Conservation (phyloP, 306 rosid species). For the Prunus armeniaca region DNA sequence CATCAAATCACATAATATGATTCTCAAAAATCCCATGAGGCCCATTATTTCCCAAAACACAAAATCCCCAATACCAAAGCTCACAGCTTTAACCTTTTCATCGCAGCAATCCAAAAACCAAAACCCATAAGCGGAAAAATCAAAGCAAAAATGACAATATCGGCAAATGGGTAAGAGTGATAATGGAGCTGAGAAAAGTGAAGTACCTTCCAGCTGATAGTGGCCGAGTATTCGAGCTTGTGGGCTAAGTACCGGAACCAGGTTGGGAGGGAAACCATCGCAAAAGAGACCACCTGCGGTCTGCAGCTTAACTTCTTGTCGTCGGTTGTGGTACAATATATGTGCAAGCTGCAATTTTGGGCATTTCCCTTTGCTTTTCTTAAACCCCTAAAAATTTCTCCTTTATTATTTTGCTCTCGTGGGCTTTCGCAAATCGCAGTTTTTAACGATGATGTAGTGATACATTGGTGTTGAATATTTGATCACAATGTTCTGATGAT, state of each 20-base stretch:
- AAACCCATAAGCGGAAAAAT: slow-evolving; percentile 3
- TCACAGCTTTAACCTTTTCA: not conserved
- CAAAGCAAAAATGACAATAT: not conserved
- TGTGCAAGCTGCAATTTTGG: not conserved
- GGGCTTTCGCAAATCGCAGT: slow-evolving; percentile 5
- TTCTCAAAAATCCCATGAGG: not conserved
- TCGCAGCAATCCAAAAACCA: not conserved
- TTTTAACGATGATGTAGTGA: not conserved
- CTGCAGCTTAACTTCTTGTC: not conserved
- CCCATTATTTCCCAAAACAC: not conserved
- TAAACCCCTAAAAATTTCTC: slow-evolving; percentile 17
- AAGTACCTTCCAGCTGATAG: slow-evolving; percentile 60
- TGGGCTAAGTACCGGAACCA: slow-evolving; percentile 54
- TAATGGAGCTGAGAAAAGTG: not conserved
- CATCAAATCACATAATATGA: not conserved
- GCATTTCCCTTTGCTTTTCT: not conserved
- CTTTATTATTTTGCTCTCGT: not conserved
- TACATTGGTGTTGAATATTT: not conserved
- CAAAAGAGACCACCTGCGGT: not conserved
- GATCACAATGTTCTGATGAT: not conserved
- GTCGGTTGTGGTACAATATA: not conserved
- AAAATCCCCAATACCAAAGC: not conserved
- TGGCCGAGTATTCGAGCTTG: slow-evolving; percentile 55
- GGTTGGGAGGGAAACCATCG: slow-evolving; percentile 59
- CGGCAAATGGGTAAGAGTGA: not conserved